phyloP scores from a whole-genome alignment of 2,329 filamentous ascomycete genomes.

The Massarina eburnea region DNA sequence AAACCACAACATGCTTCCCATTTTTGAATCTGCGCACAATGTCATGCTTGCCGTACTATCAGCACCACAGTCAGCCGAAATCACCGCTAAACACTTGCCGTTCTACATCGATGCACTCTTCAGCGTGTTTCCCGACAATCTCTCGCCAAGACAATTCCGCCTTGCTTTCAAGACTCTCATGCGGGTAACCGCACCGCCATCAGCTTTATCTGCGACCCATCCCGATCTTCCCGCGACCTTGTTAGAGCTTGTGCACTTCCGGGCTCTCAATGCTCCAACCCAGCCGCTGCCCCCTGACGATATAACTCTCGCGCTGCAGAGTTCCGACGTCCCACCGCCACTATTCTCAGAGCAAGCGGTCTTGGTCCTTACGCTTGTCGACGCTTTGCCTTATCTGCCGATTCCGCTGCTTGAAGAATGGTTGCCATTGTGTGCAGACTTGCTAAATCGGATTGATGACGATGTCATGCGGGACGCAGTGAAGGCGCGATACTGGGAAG shows the following conservation, averaged over 20 bases:
- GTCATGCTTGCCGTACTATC: slow-evolving; percentile 78
- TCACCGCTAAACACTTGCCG: slow-evolving; percentile 72
- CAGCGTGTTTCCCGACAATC: slow-evolving; percentile 72
- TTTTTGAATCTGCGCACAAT: slow-evolving; percentile 90
- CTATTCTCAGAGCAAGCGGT: slow-evolving; percentile 76
- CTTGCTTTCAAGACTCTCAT: slow-evolving; percentile 85
- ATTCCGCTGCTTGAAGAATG: slow-evolving; percentile 74
- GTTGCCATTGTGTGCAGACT: slow-evolving; percentile 70
- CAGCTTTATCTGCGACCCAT: slow-evolving; percentile 69
- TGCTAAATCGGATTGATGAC: slow-evolving; percentile 67
- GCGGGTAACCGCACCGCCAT: slow-evolving; percentile 78
- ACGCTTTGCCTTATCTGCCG: slow-evolving; percentile 74
- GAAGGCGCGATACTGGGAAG: slow-evolving; percentile 75
- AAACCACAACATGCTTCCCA: slow-evolving; percentile 60
- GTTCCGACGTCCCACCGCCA: slow-evolving; percentile 35
- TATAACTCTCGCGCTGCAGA: slow-evolving; percentile 40
- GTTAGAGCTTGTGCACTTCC: slow-evolving; percentile 74
- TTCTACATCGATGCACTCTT: slow-evolving; percentile 84
- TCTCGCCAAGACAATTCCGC: slow-evolving; percentile 83
- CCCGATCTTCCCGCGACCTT: slow-evolving; percentile 78
- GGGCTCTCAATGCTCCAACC: slow-evolving; percentile 59
- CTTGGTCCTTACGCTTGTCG: slow-evolving; percentile 74
- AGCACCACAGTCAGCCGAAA: slow-evolving; percentile 71
- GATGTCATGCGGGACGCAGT: slow-evolving; percentile 63
- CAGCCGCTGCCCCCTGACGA: slow-evolving; percentile 44